Percentiles rank a stretch among this genome's conserved stretches.
phyloP scores from a whole-genome alignment of 139 green algal genomes.

The Astrephomene gubernaculifera region DNA sequence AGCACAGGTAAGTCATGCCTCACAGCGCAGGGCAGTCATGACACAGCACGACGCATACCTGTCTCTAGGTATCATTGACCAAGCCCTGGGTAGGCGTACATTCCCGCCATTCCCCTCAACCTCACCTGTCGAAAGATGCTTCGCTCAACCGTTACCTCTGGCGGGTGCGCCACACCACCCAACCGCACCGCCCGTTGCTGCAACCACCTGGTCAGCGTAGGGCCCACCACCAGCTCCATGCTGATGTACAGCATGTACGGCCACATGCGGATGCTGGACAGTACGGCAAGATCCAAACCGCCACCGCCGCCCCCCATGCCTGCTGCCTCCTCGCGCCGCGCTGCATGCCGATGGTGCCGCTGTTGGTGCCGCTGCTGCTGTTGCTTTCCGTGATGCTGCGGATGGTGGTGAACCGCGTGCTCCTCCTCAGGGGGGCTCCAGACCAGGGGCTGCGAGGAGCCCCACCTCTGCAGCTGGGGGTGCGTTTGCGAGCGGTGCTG shows the following conservation, averaged over 20 bases:
- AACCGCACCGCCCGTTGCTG: conserved; percentile 28
- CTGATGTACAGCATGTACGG: conserved; percentile 62
- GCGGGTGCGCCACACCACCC: neutral
- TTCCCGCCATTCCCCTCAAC: neutral
- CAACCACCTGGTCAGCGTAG: conserved; percentile 53
- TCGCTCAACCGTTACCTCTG: conserved; percentile 27
- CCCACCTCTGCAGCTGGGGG: too few relatives aligned
- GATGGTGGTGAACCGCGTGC: too few relatives aligned
- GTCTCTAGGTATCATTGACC: too few relatives aligned
- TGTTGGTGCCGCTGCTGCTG: neutral
- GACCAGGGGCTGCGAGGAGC: neutral
- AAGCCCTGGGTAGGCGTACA: neutral
- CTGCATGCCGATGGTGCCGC: neutral
- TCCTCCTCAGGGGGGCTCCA: neutral
- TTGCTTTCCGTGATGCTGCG: neutral
- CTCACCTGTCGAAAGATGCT: conserved; percentile 53
- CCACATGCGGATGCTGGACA: conserved; percentile 39
- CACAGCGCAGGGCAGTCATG: too few relatives aligned
- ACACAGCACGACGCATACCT: too few relatives aligned
- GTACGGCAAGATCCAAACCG: neutral
- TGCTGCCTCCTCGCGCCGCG: neutral
- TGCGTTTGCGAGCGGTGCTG: too few relatives aligned
- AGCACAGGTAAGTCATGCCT: too few relatives aligned
- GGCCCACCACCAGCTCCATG: conserved; percentile 54
- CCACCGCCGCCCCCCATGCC: neutral